Evolutionary conservation across 2,329 filamentous ascomycete species (phyloP), one percentile per base, ranked within the genome.

Genomic region (Dothistroma septosporum): DNA sequence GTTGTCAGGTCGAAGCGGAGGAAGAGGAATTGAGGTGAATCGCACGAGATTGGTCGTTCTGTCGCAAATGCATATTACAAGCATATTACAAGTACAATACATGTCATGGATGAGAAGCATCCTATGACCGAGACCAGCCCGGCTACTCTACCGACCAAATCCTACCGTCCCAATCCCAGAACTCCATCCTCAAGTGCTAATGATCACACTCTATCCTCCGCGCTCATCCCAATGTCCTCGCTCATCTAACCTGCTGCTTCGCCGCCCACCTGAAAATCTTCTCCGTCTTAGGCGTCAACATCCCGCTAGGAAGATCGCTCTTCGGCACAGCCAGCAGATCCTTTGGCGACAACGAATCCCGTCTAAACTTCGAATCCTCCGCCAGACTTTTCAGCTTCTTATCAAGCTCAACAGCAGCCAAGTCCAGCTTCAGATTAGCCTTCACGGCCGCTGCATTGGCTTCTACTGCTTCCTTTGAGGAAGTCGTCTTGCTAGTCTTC

Each of bases 1-100:
- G 68, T 71, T 5, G 72, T 68, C 35, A 73, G 72, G 57, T 71
- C 71, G 46, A 80, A 76, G 60, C 64, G 75, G 57, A 73, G 69
- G 52, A 69, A 74, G 50, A 70, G 67, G 60, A 66, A 60, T 50
- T 66, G 58, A 66, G 21, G n/a, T n/a, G n/a, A n/a, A n/a, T n/a
- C n/a, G n/a, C n/a, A n/a, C n/a, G n/a, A n/a, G n/a, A n/a, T n/a
- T n/a, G n/a, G n/a, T n/a, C n/a, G n/a, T n/a, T n/a, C n/a, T n/a
- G n/a, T n/a, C 12, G 47, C 28, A n/a, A n/a, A n/a, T 7, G 12
- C 24, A 28, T 24, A 5, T 31, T 28, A 10, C 24, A 28, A 28
- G 24, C 24, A 28, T 28, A 28, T 28, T 28, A 28, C 24, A 28
- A 28, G 10, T 48, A 24, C 44, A 48, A 10, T 21, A 48, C 47